Conservation (phyloP, 176 grass and related monocot genomes). For the Lolium rigidum region DNA sequence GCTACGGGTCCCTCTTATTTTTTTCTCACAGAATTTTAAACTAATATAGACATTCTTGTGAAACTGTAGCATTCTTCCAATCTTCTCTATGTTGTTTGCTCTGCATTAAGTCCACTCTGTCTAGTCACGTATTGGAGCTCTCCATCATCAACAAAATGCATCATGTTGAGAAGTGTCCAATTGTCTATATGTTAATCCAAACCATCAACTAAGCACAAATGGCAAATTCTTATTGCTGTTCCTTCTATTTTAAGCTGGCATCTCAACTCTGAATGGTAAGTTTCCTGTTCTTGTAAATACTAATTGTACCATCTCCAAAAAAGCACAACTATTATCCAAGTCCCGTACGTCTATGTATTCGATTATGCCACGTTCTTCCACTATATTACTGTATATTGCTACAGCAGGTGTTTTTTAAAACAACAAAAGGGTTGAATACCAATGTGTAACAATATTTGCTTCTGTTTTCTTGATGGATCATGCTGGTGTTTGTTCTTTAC, state of each 20-base stretch:
- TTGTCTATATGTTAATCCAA: not conserved
- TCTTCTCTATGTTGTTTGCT: not conserved
- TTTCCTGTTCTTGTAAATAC: not conserved
- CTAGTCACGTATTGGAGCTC: not conserved
- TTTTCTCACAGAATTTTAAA: not conserved
- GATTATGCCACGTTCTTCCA: not conserved
- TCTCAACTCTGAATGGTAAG: not conserved
- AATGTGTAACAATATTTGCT: not conserved
- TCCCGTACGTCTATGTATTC: not conserved
- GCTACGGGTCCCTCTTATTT: not conserved
- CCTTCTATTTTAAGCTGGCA: not conserved
- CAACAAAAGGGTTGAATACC: not conserved
- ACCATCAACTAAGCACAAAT: not conserved
- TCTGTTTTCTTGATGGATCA: not conserved
- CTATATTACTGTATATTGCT: not conserved
- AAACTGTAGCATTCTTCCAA: not conserved
- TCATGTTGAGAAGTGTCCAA: not conserved
- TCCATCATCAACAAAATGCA: not conserved
- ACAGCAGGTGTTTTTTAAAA: not conserved
- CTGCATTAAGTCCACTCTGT: not conserved
- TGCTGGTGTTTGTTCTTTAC: not conserved
- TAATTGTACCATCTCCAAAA: not conserved
- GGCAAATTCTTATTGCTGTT: not conserved
- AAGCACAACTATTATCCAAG: not conserved
- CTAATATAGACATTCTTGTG: not conserved